Evolutionary conservation across 148 eudicot genomes (phyloP), one percentile per base, ranked within the genome.

Genomic region (Camellia granthamiana): DNA sequence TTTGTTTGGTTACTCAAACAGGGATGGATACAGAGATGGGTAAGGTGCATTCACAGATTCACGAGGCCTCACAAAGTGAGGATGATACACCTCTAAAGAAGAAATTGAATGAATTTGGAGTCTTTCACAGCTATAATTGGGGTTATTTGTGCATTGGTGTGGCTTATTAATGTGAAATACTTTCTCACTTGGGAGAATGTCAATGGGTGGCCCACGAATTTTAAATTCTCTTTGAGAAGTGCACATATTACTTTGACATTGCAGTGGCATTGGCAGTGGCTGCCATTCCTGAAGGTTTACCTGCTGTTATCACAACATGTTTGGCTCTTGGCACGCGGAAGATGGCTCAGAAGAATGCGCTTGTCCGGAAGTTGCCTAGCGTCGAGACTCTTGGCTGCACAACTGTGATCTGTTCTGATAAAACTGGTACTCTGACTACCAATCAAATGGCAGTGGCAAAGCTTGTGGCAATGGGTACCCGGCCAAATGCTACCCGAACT

Each of bases 311-410:
- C 67, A 90, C 93, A 13, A 88, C 93, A 56, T 90, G 93, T 78
- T 83, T 90, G 58, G 93, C 93, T 16, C 93, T 90, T 38, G 93
- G 93, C 61, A 90, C 93, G 19, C 79, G 91, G 14, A 90, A 90
- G 84, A 90, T 88, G 93, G 93, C 93, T 30, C 91, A 88, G 56
- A 90, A 88, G 89, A 90, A 90, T 85, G 93, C 93, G 9, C 84
- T 90, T 51, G 93, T 90, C 60, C 79, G 93, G 81, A 90, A 88
- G 59, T 81, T 90, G 83, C 93, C 93, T 21, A 88, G 91, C 81
- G 91, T 90, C 1, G 93, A 90, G 90, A 90, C 93, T 46, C 83
- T 90, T 56, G 93, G 93, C 61, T 88, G 93, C 78, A 88, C 91
- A 3, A 90, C 90, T 41, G 93, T 90, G 49, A 90, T 90, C 55